phyloP scores from a whole-genome alignment of 495 filamentous ascomycete species.

The Niebla homalea region DNA sequence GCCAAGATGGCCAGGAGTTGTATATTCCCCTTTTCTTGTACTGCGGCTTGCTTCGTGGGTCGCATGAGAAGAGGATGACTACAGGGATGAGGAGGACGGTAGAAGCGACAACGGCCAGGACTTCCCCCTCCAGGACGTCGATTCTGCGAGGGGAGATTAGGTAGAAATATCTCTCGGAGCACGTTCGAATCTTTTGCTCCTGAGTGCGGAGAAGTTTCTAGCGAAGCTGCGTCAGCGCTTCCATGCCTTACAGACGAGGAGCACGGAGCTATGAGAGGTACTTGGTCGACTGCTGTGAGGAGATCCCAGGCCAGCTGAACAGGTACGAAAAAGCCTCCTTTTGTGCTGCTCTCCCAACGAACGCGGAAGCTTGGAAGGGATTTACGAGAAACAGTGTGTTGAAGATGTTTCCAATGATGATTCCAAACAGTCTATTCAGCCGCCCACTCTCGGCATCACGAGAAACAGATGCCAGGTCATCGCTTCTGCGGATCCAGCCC shows the following conservation, averaged over 20 bases:
- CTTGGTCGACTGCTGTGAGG: no score
- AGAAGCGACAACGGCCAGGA: background rate
- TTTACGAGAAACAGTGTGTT: slow-evolving; percentile 1
- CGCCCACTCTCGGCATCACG: slow-evolving; percentile 4
- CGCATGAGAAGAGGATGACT: slow-evolving; percentile 3
- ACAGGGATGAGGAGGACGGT: slow-evolving; percentile 5
- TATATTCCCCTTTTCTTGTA: slow-evolving; percentile 1
- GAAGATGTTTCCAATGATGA: background rate
- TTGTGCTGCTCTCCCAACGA: no score
- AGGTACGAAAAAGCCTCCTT: no score
- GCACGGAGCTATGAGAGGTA: no score
- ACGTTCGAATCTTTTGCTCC: slow-evolving; percentile 1
- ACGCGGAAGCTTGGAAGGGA: no score
- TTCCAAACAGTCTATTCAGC: slow-evolving; percentile 7
- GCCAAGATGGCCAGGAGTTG: slow-evolving; percentile 5
- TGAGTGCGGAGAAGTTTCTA: slow-evolving; percentile 1
- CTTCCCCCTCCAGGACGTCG: slow-evolving; percentile 1
- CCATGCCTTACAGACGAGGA: no score
- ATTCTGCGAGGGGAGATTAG: slow-evolving; percentile 1
- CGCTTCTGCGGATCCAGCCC: slow-evolving; percentile 5
- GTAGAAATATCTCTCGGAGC: background rate
- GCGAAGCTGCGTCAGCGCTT: background rate
- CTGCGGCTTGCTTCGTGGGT: background rate
- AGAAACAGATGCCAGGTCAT: slow-evolving; percentile 7
- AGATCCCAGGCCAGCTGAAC: no score